These are phyloP conservation scores for Penicillium hesseltinei DNA, from an alignment of 2,329 filamentous ascomycete genomes.

Conservation along the genomic window DNA sequence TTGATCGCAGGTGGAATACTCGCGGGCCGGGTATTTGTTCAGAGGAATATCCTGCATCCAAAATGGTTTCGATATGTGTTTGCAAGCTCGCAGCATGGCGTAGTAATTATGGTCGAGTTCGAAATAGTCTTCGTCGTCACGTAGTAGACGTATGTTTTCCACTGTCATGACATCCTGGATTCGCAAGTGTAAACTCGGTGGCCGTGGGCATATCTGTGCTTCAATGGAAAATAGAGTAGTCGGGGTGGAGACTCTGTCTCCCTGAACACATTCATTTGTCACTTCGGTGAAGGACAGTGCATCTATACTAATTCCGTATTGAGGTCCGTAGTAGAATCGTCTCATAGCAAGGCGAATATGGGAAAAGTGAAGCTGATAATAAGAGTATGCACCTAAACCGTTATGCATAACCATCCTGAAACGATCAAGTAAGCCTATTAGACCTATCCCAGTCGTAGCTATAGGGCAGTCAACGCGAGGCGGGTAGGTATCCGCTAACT, in stretches of 20 bases:
- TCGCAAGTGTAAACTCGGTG: not conserved
- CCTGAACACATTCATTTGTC: accelerated
- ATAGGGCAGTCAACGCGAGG: not conserved
- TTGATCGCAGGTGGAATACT: not conserved
- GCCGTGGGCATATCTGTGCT: not conserved
- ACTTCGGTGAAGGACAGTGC: not conserved
- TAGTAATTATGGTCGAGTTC: too few species aligned
- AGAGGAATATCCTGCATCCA: not conserved
- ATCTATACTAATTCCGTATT: not conserved
- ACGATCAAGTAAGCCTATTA: accelerated
- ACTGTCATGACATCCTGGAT: not conserved
- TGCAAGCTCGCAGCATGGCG: not conserved
- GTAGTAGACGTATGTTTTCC: too few species aligned
- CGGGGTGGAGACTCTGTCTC: too few species aligned
- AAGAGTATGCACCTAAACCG: accelerated
- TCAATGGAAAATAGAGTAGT: not conserved
- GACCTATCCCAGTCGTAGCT: accelerated
- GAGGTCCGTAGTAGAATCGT: not conserved
- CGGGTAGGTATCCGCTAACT: not conserved
- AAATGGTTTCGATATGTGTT: not conserved
- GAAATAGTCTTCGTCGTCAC: too few species aligned
- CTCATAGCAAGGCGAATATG: not conserved
- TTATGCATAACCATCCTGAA: not conserved
- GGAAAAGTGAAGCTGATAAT: not conserved
- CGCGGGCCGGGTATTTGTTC: not conserved